These are phyloP conservation scores for Colletotrichum agaves DNA, from an alignment of 2,329 filamentous ascomycete genomes.

Conservation along the genomic window DNA sequence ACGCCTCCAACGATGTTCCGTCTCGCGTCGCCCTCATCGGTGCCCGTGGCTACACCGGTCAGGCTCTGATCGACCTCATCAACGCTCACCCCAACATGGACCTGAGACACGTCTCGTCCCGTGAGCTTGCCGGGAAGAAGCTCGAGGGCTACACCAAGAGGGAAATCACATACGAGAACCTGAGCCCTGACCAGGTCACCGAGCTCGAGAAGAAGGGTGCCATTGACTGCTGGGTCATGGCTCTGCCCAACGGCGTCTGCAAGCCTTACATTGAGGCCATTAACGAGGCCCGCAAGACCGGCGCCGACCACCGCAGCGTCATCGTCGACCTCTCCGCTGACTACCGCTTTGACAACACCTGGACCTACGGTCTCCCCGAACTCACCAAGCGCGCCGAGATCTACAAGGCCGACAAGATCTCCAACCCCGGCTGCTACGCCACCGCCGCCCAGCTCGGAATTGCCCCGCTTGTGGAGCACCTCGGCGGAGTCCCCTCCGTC, in stretches of 20 bases:
- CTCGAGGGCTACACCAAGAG: constrained; percentile 92
- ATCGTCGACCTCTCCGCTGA: constrained; percentile 97
- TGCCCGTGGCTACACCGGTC: constrained; percentile 92
- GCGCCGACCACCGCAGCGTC: constrained; percentile 69
- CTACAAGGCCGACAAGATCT: constrained; percentile 81
- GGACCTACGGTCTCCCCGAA: constrained; percentile 93
- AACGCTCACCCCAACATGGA: constrained; percentile 92
- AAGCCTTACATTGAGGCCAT: constrained; percentile 93
- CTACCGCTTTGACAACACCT: constrained; percentile 86
- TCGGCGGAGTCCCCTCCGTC: constrained; percentile 82
- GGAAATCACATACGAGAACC: constrained; percentile 91
- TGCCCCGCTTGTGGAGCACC: constrained; percentile 79
- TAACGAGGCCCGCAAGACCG: constrained; percentile 70
- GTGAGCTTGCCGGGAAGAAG: constrained; percentile 88
- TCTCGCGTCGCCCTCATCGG: constrained; percentile 89
- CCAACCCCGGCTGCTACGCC: constrained; percentile 95
- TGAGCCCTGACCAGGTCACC: constrained; percentile 86
- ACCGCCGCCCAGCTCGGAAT: constrained; percentile 93
- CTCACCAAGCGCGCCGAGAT: constrained; percentile 81
- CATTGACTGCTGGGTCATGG: constrained; percentile 98
- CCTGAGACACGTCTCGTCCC: constrained; percentile 89
- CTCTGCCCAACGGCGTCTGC: constrained; percentile 93
- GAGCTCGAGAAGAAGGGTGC: constrained; percentile 85
- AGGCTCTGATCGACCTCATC: constrained; percentile 87
- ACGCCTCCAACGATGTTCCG: constrained; percentile 77